Evolutionary conservation across 2,329 filamentous ascomycete genomes (phyloP).

Genomic region (Diplodia mutila): DNA sequence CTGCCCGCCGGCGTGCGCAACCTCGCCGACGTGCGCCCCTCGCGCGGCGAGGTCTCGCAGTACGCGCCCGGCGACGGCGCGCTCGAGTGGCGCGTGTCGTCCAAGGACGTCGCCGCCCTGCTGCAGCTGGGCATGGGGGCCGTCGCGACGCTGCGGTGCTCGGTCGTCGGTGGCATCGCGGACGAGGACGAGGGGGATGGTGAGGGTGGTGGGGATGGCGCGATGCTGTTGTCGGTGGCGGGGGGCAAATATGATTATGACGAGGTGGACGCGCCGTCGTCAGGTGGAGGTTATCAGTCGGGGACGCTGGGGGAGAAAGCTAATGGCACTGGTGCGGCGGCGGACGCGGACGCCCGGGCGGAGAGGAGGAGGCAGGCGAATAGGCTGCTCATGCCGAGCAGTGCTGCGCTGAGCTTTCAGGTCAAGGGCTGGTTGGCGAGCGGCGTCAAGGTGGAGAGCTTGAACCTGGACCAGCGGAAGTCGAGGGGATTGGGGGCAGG

Average conservation of each 20-base stretch:
- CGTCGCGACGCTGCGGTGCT: conserved; percentile 76
- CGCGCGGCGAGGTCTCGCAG: conserved; percentile 73
- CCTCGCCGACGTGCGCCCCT: conserved; percentile 78
- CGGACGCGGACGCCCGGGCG: background rate
- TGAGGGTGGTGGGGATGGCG: conserved; percentile 34
- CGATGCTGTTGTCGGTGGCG: conserved; percentile 26
- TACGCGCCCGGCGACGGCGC: conserved; percentile 73
- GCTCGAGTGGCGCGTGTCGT: conserved; percentile 81
- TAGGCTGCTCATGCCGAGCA: conserved; percentile 53
- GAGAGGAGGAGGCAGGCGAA: conserved; percentile 62
- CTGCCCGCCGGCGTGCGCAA: conserved; percentile 80
- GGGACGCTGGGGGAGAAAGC: conserved; percentile 32
- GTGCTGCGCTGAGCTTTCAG: conserved; percentile 52
- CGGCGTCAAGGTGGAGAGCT: conserved; percentile 64
- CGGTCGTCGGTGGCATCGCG: conserved; percentile 66
- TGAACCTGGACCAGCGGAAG: conserved; percentile 71
- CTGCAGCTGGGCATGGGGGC: conserved; percentile 59
- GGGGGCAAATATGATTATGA: conserved; percentile 38
- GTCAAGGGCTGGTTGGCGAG: conserved; percentile 68
- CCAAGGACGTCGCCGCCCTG: conserved; percentile 68
- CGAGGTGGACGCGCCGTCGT: conserved; percentile 29
- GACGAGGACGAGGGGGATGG: conserved; percentile 54
- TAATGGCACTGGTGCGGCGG: conserved; percentile 51
- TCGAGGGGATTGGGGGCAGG: conserved; percentile 84
- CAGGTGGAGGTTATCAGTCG: conserved; percentile 32